Conservation (phyloP, 345 rosid species). For the Eucalyptus sideroxylon region DNA sequence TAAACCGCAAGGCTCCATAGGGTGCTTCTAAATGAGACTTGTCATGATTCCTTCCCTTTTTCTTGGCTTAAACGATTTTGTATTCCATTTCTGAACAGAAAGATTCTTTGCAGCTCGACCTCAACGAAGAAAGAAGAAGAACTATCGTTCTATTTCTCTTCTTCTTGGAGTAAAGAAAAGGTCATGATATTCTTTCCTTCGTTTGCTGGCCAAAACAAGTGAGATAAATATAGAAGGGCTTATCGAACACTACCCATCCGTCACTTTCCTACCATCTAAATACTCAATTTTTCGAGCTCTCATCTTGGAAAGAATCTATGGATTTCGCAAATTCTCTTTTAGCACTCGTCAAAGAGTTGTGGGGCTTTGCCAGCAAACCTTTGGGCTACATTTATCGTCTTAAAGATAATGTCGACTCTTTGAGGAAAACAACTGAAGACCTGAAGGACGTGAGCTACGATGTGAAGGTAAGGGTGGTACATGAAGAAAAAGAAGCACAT, state of each 20-base stretch:
- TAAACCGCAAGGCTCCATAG: not conserved
- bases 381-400: not conserved
- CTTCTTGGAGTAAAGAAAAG: not conserved
- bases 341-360: not conserved
- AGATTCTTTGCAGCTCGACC: not conserved
- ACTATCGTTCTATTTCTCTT: not conserved
- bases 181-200: not conserved
- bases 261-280: not conserved
- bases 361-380: not conserved
- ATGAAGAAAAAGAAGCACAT: fast-evolving
- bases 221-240: not conserved
- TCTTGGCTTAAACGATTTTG: not conserved
- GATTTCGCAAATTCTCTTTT: not conserved
- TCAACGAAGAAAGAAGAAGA: not conserved
- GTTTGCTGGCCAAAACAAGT: not conserved
- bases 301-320: not conserved
- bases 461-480: not conserved
- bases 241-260: not conserved
- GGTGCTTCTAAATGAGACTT: not conserved
- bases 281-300: not conserved
- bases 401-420: not conserved
- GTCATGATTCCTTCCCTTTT: not conserved
- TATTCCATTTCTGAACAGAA: not conserved
- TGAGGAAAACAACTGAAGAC: not conserved
- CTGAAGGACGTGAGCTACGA: fast-evolving